These are phyloP conservation scores for Arabidopsis lyrata DNA, from an alignment of 441 rosid species.

Conservation along the genomic window DNA sequence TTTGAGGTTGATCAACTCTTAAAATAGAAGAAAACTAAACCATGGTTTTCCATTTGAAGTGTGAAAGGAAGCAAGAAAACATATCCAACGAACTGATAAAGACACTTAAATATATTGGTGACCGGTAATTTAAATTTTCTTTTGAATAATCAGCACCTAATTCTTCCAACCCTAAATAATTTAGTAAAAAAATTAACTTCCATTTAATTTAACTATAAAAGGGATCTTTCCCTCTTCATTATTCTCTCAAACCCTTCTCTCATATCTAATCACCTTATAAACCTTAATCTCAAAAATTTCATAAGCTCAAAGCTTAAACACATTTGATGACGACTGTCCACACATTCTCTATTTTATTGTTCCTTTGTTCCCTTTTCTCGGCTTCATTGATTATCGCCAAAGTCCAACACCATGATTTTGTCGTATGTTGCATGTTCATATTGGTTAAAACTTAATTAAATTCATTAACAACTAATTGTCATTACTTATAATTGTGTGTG, in stretches of 20 bases:
- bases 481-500: slow-evolving; percentile 8
- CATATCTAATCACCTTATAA: slow-evolving; percentile 23
- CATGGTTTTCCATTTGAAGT: slow-evolving; percentile 3
- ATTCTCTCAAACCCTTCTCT: slow-evolving; percentile 34
- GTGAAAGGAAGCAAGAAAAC: slow-evolving; percentile 38
- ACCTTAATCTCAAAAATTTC: not conserved
- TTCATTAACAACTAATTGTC: not conserved
- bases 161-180: slow-evolving; percentile 23
- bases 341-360: slow-evolving; percentile 33
- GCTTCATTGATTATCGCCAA: slow-evolving; percentile 50
- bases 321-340: slow-evolving; percentile 9
- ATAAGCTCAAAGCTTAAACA: slow-evolving; percentile 18
- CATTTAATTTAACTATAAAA: slow-evolving; percentile 32
- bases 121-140: slow-evolving; percentile 33
- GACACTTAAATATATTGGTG: slow-evolving; percentile 46
- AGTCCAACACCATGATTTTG: slow-evolving; percentile 65
- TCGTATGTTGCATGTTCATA: slow-evolving; percentile 54
- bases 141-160: slow-evolving; percentile 34
- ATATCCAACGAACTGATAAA: slow-evolving; percentile 42
- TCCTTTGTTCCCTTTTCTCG: slow-evolving; percentile 50
- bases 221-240: slow-evolving; percentile 15
- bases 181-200: not conserved
- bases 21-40: slow-evolving; percentile 19
- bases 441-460: not conserved
- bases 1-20: slow-evolving; percentile 29